Evolutionary conservation across 306 rosid genomes (phyloP), one percentile per base, ranked within the genome.

Genomic region (Delonix regia): DNA sequence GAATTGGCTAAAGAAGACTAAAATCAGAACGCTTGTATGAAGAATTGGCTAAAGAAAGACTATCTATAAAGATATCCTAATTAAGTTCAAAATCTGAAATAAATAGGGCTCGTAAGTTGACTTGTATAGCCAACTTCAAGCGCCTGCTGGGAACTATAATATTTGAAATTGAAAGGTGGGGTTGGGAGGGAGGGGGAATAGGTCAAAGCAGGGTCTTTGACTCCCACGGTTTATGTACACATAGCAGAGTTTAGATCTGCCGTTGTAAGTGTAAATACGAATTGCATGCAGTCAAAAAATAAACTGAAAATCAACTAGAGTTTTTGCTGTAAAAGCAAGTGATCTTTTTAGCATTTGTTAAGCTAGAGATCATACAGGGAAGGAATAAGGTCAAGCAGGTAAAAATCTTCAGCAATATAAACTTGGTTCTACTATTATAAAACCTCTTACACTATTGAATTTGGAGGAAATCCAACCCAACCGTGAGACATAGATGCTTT

Each of bases 1-100:
- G 75, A 49, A 74, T 41, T 13, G 21, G 15, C 36, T n/a, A n/a
- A n/a, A n/a, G n/a, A n/a, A n/a, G 71, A 33, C 62, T 70, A 81
- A 72, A n/a, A 44, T 70, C 13, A 5, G 22, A 18, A 18, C 34
- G 18, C 44, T 70, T 5, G 5, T 11, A 30, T 49, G 61, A 70
- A 70, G 75, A 49, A 74, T 41, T 13, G 21, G 15, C 36, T n/a
- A 41, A 59, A 78, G 57, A 22, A 14, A 68, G 69, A 49, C 42
- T 13, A 78, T 42, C 69, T 18, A 59, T 44, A 69, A 70, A 69
- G 49, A 51, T 2, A 56, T 78, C 52, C 22, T 59, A 21, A 70
- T 44, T 48, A 70, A 57, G 53, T 18, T 34, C 9, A 33, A 59
- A 55, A 21, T 24, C 63, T 42, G 27, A 4, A 18, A 14, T 60